Evolutionary conservation across 1,284 basidiomycete species (phyloP).

Genomic region (Hymenochaete sp.): DNA sequence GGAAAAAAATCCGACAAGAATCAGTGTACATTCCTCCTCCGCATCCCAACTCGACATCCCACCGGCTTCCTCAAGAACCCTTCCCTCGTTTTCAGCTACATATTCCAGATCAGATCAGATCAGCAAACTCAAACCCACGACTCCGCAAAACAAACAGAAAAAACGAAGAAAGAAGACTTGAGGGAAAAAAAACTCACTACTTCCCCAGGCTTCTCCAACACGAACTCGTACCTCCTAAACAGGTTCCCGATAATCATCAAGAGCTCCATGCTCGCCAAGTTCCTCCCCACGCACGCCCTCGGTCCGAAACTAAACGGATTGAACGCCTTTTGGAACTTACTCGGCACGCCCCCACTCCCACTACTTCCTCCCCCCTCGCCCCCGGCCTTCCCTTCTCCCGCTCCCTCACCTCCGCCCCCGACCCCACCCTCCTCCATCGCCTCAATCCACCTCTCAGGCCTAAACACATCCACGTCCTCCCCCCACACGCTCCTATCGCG

Average conservation of each 20-base stretch:
- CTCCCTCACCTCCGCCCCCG: slow-evolving; percentile 63
- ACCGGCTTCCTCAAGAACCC: slow-evolving; percentile 75
- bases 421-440: slow-evolving; percentile 29
- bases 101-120: neutral
- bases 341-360: slow-evolving; percentile 64
- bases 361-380: slow-evolving; percentile 39
- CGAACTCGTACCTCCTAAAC: slow-evolving; percentile 64
- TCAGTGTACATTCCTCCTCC: neutral
- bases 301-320: slow-evolving; percentile 70
- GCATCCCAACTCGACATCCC: slow-evolving; percentile 54
- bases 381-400: slow-evolving; percentile 3
- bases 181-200: slow-evolving; percentile 35
- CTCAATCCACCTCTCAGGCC: slow-evolving; percentile 65
- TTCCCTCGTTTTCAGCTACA: slow-evolving; percentile 60
- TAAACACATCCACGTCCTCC: slow-evolving; percentile 30
- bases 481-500: slow-evolving; percentile 46
- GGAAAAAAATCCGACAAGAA: neutral
- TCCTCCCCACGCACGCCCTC: slow-evolving; percentile 67
- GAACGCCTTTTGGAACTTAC: slow-evolving; percentile 56
- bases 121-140: neutral
- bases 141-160: neutral
- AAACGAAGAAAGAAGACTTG: neutral
- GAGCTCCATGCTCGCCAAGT: slow-evolving; percentile 68
- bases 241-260: slow-evolving; percentile 64
- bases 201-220: slow-evolving; percentile 47